Conservation (phyloP, 306 rosid species). For the Castanea crenata region DNA sequence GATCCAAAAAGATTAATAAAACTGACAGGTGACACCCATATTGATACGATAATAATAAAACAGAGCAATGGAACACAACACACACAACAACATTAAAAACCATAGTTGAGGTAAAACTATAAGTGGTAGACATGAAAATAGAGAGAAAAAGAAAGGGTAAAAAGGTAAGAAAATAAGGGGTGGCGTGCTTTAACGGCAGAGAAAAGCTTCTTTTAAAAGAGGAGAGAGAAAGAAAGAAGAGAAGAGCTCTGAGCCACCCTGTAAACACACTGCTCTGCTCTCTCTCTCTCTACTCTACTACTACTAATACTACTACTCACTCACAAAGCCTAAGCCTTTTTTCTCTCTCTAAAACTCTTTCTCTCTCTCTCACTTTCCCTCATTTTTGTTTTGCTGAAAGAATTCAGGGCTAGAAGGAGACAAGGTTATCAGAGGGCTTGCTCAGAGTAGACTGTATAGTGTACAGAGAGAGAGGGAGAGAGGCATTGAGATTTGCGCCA, state of each 20-base stretch:
- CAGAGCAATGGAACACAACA: too few relatives aligned
- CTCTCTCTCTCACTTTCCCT: too few relatives aligned
- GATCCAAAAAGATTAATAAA: not conserved
- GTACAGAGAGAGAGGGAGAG: not conserved
- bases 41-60: not conserved
- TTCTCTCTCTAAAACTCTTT: not conserved
- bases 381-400: conserved; percentile 1
- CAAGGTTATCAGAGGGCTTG: conserved; percentile 45
- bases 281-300: not conserved
- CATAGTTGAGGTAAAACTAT: not conserved
- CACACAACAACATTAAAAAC: too few relatives aligned
- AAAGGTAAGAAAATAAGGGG: conserved; percentile 25
- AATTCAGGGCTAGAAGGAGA: conserved; percentile 20
- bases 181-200: conserved; percentile 69
- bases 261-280: conserved; percentile 59
- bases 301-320: not conserved
- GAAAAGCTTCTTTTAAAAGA: conserved; percentile 10
- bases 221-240: not conserved
- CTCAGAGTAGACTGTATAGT: not conserved
- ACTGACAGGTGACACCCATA: not conserved
- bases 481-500: conserved; percentile 70
- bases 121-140: not conserved
- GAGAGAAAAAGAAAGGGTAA: conserved; percentile 8
- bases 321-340: conserved; percentile 17
- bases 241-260: conserved; percentile 41